A percentile compares a stretch with the other conserved stretches of the same genome.
phyloP scores from a whole-genome alignment of 2,329 filamentous ascomycete genomes.

The Teratosphaeriaceae sp. region DNA sequence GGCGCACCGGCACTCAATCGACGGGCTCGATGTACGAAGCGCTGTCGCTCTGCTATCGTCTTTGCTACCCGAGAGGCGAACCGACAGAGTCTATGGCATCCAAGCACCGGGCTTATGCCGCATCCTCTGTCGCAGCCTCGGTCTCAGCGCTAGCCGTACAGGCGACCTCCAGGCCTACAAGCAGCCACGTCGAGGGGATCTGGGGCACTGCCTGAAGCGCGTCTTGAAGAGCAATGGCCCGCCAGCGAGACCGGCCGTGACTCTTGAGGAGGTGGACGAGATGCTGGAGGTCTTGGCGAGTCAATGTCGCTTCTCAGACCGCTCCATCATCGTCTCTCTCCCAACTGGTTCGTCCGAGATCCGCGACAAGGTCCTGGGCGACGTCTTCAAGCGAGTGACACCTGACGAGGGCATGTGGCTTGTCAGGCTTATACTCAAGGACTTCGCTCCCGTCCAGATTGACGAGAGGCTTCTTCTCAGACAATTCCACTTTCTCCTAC shows the following conservation, averaged over 20 bases:
- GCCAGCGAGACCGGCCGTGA: constrained; percentile 38
- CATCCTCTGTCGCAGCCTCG: constrained; percentile 61
- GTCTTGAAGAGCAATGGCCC: constrained; percentile 54
- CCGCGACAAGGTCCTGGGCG: constrained; percentile 44
- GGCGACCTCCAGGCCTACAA: constrained; percentile 58
- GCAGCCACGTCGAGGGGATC: constrained; percentile 54
- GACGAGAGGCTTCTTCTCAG: constrained; percentile 52
- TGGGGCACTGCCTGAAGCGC: constrained; percentile 64
- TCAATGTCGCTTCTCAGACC: constrained; percentile 63
- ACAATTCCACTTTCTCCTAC: constrained; percentile 62
- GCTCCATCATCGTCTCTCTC: constrained; percentile 37
- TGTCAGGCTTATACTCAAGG: constrained; percentile 70
- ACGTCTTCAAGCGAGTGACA: constrained; percentile 53
- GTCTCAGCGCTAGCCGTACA: constrained; percentile 56
- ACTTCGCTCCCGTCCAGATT: constrained; percentile 60
- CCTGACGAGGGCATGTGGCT: constrained; percentile 81
- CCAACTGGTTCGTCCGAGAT: constrained; percentile 18
- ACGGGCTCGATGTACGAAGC: constrained; percentile 48
- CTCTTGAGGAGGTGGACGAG: constrained; percentile 65
- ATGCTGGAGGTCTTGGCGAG: constrained; percentile 62
- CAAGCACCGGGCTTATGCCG: constrained; percentile 56
- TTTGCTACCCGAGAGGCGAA: constrained; percentile 67
- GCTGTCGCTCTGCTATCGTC: constrained; percentile 64
- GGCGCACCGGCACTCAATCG: constrained; percentile 52
- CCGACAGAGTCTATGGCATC: constrained; percentile 71